Base-by-base conservation (phyloP, 1,284 basidiomycete species). In the Ceratobasidium sp. region DNA sequence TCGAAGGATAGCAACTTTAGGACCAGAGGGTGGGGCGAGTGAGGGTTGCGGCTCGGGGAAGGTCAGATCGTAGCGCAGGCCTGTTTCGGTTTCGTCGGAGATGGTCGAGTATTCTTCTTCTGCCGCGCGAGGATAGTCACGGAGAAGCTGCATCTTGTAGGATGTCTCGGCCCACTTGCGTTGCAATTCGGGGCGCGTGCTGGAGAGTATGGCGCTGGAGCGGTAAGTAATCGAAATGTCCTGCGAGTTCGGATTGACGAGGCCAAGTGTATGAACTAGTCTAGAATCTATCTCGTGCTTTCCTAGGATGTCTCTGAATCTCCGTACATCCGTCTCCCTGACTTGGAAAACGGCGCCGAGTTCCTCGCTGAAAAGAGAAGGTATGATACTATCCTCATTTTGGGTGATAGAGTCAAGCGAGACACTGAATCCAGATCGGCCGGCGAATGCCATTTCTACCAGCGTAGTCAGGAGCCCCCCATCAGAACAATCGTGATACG, bases 401-500 rank as follows among this genome's bases (percentile, higher is more conserved):
- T 14, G 36, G 47, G 78, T 76, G n/a, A 91, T 75, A 2, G 82
- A 77, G 74, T 91, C 87, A 27, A 95, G 78, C 59, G 83, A 82
- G 67, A 95, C 77, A 66, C 87, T 82, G 30, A 87, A 84, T 33
- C 97, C 97, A 9, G 87, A 83, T 62, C 89, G 86, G 25, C 94
- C 95, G 5, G 96, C 95, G 75, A 99, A 98, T 50, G 87, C 85
- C 97, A 99, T 99, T 79, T 99, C 97, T n/a, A 83, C 88, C 33
- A 98, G 77, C 2, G 95, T 91, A 0, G 92, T 89, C 77, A 99
- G 90, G 39, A 99, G 80, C 52, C 96, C 97, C 68, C 97, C 97
- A 75, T 99, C 97, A 0, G 96, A 98, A 21, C 96, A 88, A 79
- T 99, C 97, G 77, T 99, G 97, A 77, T 99, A 99, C 0, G 97